phyloP scores from a whole-genome alignment of 305 asterid species.

The Fraxinus dipetala region DNA sequence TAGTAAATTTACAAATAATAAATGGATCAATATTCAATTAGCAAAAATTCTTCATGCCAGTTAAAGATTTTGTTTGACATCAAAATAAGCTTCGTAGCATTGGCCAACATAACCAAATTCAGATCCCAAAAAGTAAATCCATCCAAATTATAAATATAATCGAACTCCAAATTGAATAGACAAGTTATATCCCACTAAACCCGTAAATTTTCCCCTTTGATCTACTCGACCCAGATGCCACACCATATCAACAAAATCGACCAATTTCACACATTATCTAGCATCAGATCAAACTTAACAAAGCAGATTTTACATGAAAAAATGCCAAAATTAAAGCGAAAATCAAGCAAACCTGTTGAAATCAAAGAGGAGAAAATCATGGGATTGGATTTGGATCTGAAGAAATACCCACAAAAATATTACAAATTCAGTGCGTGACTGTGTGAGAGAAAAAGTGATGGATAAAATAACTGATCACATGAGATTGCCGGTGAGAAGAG shows the following conservation, averaged over 20 bases:
- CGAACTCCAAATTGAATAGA: neutral
- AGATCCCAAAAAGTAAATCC: conserved; percentile 20
- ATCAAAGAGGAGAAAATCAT: neutral
- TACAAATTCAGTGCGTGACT: conserved; percentile 25
- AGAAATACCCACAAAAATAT: neutral
- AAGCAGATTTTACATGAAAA: conserved; percentile 13
- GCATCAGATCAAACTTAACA: conserved; percentile 28
- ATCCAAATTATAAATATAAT: conserved; percentile 15
- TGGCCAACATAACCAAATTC: neutral
- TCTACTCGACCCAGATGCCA: conserved; percentile 30
- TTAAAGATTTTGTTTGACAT: neutral
- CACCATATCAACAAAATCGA: conserved; percentile 15
- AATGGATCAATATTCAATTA: neutral
- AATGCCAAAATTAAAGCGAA: conserved; percentile 4
- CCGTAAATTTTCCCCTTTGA: conserved; percentile 20
- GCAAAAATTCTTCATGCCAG: neutral
- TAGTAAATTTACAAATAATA: neutral
- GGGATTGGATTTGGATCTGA: conserved; percentile 27
- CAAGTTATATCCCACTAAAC: conserved; percentile 5
- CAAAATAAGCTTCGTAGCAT: neutral
- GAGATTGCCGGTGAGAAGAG: conserved; percentile 51
- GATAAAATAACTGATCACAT: conserved; percentile 49
- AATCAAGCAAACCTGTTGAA: conserved; percentile 37
- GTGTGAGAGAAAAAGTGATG: conserved; percentile 17
- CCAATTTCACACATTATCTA: neutral